Conservation (phyloP, 768 basidiomycete species). For the Tylopilus plumbeoviolaceoides region DNA sequence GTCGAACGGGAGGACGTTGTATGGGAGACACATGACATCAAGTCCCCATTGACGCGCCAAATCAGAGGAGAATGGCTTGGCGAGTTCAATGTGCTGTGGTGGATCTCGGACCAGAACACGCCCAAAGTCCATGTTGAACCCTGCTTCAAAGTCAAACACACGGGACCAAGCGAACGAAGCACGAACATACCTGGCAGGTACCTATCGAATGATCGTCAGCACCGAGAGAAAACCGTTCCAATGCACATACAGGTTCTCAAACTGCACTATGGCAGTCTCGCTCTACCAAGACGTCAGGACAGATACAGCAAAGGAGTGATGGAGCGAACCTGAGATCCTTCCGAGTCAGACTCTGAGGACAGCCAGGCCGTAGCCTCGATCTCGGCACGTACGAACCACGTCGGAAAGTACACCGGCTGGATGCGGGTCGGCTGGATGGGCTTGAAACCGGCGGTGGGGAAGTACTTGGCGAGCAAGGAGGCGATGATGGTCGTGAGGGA, state of each 20-base stretch:
- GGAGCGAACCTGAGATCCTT: conserved; percentile 23
- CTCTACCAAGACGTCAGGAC: conserved; percentile 23
- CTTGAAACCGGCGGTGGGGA: conserved; percentile 38
- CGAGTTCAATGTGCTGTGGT: conserved; percentile 18
- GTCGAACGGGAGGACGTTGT: conserved; percentile 49
- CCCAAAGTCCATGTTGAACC: conserved; percentile 35
- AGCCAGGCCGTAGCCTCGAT: conserved; percentile 36
- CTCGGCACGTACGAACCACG: conserved; percentile 59
- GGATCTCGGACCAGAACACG: conserved; percentile 37
- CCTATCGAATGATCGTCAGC: conserved; percentile 20
- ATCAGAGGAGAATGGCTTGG: conserved; percentile 47
- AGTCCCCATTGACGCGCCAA: conserved; percentile 45
- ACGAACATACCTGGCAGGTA: conserved; percentile 27
- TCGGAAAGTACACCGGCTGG: conserved; percentile 56
- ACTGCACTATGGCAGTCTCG: conserved; percentile 31
- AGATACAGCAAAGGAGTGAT: background rate
- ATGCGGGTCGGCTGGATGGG: conserved; percentile 43
- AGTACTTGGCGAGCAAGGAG: conserved; percentile 34
- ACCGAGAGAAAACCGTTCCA: background rate
- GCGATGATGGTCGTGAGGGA: conserved; percentile 21
- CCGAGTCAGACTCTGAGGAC: conserved; percentile 19
- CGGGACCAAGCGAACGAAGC: background rate
- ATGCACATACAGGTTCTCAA: conserved; percentile 46
- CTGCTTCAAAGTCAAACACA: conserved; percentile 4
- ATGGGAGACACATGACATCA: conserved; percentile 56